Conservation (phyloP, 108 stramenopile genomes). For the Cyclotella atomus region DNA sequence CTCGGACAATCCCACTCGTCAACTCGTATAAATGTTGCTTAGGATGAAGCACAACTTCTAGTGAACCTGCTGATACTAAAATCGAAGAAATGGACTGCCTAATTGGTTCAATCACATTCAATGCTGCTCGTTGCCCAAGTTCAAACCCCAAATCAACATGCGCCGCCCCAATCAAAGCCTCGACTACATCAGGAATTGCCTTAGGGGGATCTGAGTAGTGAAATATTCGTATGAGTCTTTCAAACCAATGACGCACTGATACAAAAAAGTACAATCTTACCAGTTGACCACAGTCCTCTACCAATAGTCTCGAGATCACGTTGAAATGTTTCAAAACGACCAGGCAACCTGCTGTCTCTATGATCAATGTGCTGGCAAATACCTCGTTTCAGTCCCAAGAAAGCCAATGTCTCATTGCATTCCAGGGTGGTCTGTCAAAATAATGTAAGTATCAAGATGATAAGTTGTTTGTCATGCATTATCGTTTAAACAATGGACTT, state of each 20-base stretch:
- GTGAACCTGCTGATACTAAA: constrained; percentile 1
- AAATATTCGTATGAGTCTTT: not conserved
- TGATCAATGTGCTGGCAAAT: constrained; percentile 57
- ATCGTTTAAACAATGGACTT: too few relatives aligned
- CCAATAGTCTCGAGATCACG: constrained; percentile 28
- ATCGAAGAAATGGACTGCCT: constrained; percentile 6
- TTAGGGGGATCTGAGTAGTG: constrained; percentile 59
- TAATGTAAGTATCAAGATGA: not conserved
- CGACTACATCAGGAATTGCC: constrained; percentile 61
- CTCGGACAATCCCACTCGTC: constrained; percentile 34
- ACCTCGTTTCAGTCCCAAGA: constrained; percentile 45
- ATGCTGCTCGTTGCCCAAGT: constrained; percentile 39
- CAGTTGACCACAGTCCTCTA: constrained; percentile 63
- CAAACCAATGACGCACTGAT: not conserved
- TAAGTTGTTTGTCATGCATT: too few relatives aligned
- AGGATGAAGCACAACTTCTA: constrained; percentile 43
- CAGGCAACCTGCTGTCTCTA: constrained; percentile 55
- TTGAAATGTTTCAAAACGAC: constrained; percentile 55
- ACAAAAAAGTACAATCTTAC: constrained; percentile 14
- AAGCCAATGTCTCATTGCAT: constrained; percentile 63
- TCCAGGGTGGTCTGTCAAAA: constrained; percentile 36
- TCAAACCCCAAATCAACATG: constrained; percentile 54
- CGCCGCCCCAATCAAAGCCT: constrained; percentile 64
- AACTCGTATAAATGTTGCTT: constrained; percentile 50
- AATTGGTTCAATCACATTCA: constrained; percentile 34